Evolutionary conservation across 768 basidiomycete species (phyloP).

Genomic region (Mycena indigotica): DNA sequence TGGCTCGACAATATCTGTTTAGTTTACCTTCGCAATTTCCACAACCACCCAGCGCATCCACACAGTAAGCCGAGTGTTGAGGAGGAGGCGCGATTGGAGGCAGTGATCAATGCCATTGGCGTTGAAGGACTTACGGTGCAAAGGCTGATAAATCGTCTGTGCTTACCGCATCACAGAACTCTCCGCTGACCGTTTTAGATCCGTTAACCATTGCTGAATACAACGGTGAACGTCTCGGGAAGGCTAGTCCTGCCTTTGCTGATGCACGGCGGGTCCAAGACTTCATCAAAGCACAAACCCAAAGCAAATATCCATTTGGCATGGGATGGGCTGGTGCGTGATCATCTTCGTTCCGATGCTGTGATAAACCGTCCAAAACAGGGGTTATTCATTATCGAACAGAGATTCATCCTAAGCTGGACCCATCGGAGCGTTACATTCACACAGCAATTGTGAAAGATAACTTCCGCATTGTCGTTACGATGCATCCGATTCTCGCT

Average conservation of each 20-base stretch:
- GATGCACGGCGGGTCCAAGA: background rate
- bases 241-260: background rate
- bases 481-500: constrained; percentile 2
- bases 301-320: background rate
- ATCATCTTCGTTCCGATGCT: background rate
- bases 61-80: constrained; percentile 4
- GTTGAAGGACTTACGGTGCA: constrained; percentile 4
- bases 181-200: background rate
- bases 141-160: constrained; percentile 4
- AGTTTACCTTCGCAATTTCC: background rate
- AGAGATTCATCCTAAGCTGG: background rate
- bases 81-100: background rate
- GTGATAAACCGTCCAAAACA: background rate
- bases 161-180: background rate
- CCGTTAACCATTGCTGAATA: background rate
- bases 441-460: constrained; percentile 2
- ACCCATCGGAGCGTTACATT: background rate
- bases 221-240: background rate
- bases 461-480: background rate
- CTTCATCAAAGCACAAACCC: background rate
- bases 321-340: constrained; percentile 9
- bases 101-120: background rate
- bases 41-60: constrained; percentile 14
- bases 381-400: background rate
- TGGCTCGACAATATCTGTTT: background rate